phyloP scores from a whole-genome alignment of 768 basidiomycete species.

The Tulasnella sp. region DNA sequence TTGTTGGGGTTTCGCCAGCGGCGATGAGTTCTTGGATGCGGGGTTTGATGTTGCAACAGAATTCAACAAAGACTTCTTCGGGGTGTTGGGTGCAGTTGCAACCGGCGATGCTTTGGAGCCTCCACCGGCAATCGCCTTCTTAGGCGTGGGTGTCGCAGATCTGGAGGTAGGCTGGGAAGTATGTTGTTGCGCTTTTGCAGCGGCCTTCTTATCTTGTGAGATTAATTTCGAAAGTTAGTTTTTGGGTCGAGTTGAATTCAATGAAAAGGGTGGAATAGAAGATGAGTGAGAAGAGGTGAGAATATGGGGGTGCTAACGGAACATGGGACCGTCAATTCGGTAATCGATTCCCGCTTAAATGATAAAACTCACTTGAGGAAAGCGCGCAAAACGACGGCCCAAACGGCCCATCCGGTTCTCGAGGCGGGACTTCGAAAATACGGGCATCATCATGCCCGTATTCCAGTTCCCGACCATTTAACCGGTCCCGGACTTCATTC shows the following conservation, averaged over 20 bases:
- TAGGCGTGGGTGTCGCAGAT: slow-evolving; percentile 25
- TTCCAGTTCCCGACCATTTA: not conserved
- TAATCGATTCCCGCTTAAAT: too few species aligned
- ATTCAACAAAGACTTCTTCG: slow-evolving; percentile 35
- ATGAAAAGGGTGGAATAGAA: too few species aligned
- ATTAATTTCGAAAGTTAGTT: too few species aligned
- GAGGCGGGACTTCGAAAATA: too few species aligned
- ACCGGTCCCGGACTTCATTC: not conserved
- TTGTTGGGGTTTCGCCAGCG: slow-evolving; percentile 31
- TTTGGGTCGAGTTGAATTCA: too few species aligned
- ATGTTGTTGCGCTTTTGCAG: slow-evolving; percentile 30
- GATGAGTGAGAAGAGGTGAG: too few species aligned
- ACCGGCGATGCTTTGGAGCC: slow-evolving; percentile 30
- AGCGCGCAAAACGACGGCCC: too few species aligned
- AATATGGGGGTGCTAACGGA: too few species aligned
- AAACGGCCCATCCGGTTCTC: not conserved
- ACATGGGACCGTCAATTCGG: too few species aligned
- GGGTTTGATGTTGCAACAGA: slow-evolving; percentile 32
- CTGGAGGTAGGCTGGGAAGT: too few species aligned
- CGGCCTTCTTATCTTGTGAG: slow-evolving; percentile 48
- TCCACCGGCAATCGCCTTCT: slow-evolving; percentile 34
- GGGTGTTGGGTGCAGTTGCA: slow-evolving; percentile 27
- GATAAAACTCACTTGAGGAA: too few species aligned
- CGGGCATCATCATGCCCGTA: not conserved
- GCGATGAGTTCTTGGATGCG: slow-evolving; percentile 31